A percentile compares a stretch with the other conserved stretches of the same genome.
Conservation (phyloP, 129 eudicot species). For the Centaurea solstitialis region DNA sequence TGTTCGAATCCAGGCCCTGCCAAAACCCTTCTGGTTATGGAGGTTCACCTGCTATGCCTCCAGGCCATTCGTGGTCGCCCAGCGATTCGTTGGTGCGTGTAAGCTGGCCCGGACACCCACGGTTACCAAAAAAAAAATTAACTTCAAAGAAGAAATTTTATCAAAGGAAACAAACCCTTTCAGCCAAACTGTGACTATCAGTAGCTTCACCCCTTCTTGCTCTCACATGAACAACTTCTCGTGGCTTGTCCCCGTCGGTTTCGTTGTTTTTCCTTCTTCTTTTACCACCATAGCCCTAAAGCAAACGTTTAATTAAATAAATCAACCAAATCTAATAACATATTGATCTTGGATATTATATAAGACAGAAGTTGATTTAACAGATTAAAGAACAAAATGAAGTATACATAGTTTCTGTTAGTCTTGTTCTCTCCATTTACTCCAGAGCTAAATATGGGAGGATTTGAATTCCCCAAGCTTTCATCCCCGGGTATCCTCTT, state of each 20-base stretch:
- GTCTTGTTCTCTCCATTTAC: conserved; percentile 34
- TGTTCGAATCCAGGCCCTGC: too few species aligned
- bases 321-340: not conserved
- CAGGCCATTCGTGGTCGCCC: too few species aligned
- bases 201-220: conserved; percentile 99
- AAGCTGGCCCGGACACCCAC: too few species aligned
- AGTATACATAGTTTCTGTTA: conserved; percentile 30
- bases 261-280: conserved; percentile 63
- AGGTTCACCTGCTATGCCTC: too few species aligned
- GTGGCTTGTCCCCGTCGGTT: conserved; percentile 52
- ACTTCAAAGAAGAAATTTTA: too few species aligned
- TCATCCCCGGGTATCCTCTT: conserved; percentile 19
- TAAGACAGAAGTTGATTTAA: not conserved
- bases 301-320: not conserved
- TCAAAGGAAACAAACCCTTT: conserved; percentile 56
- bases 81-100: too few species aligned
- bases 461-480: conserved; percentile 27
- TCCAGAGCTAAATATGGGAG: conserved; percentile 30
- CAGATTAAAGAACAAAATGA: not conserved
- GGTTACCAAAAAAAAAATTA: too few species aligned
- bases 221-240: conserved; percentile 96
- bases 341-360: not conserved
- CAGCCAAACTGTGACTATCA: conserved; percentile 97
- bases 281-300: conserved; percentile 56
- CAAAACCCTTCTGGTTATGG: too few species aligned